Evolutionary conservation across 176 grass and related monocot genomes (phyloP).

Genomic region (Poa pratensis): DNA sequence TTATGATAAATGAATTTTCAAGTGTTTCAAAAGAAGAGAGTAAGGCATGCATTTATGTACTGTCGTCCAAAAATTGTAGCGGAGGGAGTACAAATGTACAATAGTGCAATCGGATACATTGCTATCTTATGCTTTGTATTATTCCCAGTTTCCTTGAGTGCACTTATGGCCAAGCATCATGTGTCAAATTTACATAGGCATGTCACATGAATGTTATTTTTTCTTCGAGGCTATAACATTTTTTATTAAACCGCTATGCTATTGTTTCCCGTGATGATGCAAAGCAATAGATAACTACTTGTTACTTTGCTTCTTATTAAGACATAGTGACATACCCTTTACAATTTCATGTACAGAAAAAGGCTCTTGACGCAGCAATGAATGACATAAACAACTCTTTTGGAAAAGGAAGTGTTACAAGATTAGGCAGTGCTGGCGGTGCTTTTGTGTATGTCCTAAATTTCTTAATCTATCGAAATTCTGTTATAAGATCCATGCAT

Average conservation of each 20-base stretch:
- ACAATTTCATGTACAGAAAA: conserved; percentile 69
- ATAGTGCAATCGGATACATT: background rate
- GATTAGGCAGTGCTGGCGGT: conserved; percentile 91
- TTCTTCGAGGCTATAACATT: background rate
- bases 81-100: background rate
- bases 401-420: conserved; percentile 97
- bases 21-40: background rate
- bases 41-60: background rate
- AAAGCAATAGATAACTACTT: background rate
- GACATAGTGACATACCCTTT: conserved; percentile 16
- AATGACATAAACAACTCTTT: conserved; percentile 98
- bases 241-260: conserved; percentile 18
- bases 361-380: conserved; percentile 93
- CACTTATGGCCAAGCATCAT: background rate
- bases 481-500: conserved; percentile 25
- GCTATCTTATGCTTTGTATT: background rate
- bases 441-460: conserved; percentile 80
- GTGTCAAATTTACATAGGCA: background rate
- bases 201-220: background rate
- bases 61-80: background rate
- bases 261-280: conserved; percentile 5
- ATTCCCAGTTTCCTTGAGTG: background rate
- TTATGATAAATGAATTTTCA: background rate
- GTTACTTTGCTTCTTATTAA: conserved; percentile 34
- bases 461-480: background rate